Base-by-base conservation (phyloP, 108 stramenopile genomes). In the Nitzschia inconspicua region DNA sequence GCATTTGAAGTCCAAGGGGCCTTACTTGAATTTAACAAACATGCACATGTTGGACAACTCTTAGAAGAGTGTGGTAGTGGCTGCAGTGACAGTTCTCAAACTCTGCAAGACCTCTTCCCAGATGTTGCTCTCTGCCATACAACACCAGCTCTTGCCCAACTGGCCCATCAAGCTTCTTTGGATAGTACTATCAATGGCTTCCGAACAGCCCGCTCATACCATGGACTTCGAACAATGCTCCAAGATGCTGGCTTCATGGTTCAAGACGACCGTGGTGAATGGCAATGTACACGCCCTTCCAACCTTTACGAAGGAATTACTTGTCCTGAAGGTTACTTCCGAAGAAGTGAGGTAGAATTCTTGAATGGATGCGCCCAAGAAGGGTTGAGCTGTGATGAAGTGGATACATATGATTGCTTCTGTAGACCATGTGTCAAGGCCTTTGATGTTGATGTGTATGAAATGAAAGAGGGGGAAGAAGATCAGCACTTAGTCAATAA, bases 381-480 rank as follows among this genome's bases (percentile, higher is more conserved):
- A 9, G 68, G 61, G 14, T 28, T 54, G 37, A 23, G 22, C 23
- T 70, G 68, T n/a, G n/a, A n/a, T n/a, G n/a, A n/a, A n/a, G n/a
- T n/a, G n/a, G n/a, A n/a, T n/a, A n/a, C 57, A 42, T 63, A 57
- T 14, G 62, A 68, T 50, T 75, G 73, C 30, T 13, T 67, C 14
- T 75, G 73, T 47, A 36, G 32, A 26, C 73, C 73, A 16, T 75
- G 73, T 43, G 43, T 68, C 3, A 56, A 59, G 51, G 71, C 65
- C 1, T 72, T 55, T 28, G 71, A 63, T 18, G 64, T 72, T 5
- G 65, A 72, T 26, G 41, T 57, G 25, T 70, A 51, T 46, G 44
- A 47, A 1, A 24, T 49, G 25, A 4, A 10, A 14, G 34, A 34
- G n/a, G 65, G 26, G 16, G 27, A 63, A 13, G 24, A 35, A 10